Evolutionary conservation across 2,329 filamentous ascomycete species (phyloP), one percentile per base, ranked within the genome.

Genomic region (Sporothrix pallida): DNA sequence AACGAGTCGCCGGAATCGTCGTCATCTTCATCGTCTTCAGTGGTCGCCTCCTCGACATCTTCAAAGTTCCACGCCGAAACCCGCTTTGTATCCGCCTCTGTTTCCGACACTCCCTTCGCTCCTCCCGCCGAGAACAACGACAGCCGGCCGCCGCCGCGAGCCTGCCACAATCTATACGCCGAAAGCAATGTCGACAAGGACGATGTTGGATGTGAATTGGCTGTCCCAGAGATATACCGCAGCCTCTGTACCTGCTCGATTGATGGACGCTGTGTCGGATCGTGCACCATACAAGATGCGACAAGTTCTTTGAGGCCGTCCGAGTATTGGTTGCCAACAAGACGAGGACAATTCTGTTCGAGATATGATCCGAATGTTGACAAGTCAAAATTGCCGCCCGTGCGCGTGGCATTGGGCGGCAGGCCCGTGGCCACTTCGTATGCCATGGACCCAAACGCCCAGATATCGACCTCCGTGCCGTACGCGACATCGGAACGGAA

Each of bases 361-460:
- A 91, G 82, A 76, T 89, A 86, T 68, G 83, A 86, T 26, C 87
- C 62, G 15, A 65, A 65, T n/a, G 62, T 20, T 3, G 62, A 44
- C 3, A 65, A 4, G 17, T 65, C 62, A 12, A 65, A 46, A 10
- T 20, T 44, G 7, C 37, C 62, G 9, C 62, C 62, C 1, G 84
- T 87, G 69, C 88, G 85, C 62, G 84, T 84, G 56, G 88, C 89
- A 76, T 92, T 92, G 0, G 93, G 93, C 1, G 93, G 92, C 17
- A 91, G 84, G 0, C 93, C 93, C 4, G 91, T 93, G 0, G 93
- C 92, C 81, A 95, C 58, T 92, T 96, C 93, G 78, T 89, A 94
- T 1, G 94, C 86, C 80, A 94, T 62, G 92, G 92, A 92, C 2
- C 93, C 93, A 79, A 93, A 94, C 1, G 93, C 92, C 93, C 93